Percentiles rank a stretch among this genome's conserved stretches.
These are phyloP conservation scores for Penicillium nucicola DNA, from an alignment of 495 filamentous ascomycete genomes.

Conservation along the genomic window DNA sequence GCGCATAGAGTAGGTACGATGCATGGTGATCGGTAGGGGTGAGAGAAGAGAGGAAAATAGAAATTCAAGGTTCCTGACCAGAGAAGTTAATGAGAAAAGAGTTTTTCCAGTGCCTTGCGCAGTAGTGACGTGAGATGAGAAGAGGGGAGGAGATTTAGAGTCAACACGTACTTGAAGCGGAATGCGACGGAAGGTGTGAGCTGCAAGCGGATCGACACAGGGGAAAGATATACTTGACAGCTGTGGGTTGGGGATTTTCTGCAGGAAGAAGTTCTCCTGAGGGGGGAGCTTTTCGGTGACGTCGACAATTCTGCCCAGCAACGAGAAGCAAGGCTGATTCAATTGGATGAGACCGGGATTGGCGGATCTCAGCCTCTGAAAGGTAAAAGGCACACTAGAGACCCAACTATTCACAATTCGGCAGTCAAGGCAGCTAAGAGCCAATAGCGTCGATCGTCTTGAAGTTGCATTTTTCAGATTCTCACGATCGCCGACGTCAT, in stretches of 20 bases:
- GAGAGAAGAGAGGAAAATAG: neutral
- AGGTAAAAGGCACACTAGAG: neutral
- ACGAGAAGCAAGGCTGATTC: neutral
- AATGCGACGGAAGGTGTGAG: conserved; percentile 33
- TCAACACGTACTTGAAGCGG: conserved; percentile 13
- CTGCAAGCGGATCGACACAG: conserved; percentile 31
- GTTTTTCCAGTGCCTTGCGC: conserved; percentile 27
- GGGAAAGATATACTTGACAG: conserved; percentile 7
- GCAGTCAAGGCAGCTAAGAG: neutral
- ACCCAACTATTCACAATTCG: neutral
- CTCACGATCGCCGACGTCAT: conserved; percentile 28
- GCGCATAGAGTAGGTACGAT: conserved; percentile 99
- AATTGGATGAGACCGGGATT: neutral
- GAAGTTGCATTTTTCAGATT: conserved; percentile 3
- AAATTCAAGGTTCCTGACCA: conserved; percentile 18
- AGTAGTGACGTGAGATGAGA: conserved; percentile 39
- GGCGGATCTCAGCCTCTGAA: neutral
- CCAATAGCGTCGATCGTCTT: conserved; percentile 11
- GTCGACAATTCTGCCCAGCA: conserved; percentile 29
- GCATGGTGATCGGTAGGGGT: conserved; percentile 56
- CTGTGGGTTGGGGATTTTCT: neutral
- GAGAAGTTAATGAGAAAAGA: conserved; percentile 12
- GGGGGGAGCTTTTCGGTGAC: conserved; percentile 25
- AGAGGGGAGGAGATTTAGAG: conserved; percentile 8
- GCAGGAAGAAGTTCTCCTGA: neutral